Evolutionary conservation across 1,284 basidiomycete species (phyloP), one percentile per base, ranked within the genome.

Genomic region (Apiotrichum akiyoshidainum): DNA sequence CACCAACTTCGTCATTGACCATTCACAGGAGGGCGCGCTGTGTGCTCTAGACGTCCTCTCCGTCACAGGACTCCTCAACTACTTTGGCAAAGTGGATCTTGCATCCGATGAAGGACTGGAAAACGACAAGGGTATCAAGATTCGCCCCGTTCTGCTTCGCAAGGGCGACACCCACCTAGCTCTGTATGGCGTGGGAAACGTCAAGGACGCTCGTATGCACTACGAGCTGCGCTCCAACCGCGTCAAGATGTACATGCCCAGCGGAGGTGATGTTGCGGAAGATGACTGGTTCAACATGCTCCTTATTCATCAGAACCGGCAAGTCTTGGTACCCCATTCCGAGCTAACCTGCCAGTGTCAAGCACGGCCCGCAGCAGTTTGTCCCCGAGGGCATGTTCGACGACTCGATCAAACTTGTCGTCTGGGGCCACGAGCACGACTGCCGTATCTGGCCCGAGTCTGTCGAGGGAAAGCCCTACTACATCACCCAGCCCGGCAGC

Each of bases 341-440:
- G 26, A 31, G 33, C 39, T 16, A 10, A 8, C 40, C 7, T 5
- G 26, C 34, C 8, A 96, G 93, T 19, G 94, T 96, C 5, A 88
- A 90, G 61, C 94, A 94, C 73, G 92, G 92, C 1, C 90, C 91
- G 4, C 91, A 96, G 72, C 88, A 92, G 66, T 90, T 83, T 26
- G 93, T 98, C 0, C 93, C 94, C 3, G 96, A 99, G 72, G 89
- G 89, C 59, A 90, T 96, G 85, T 99, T 99, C 69, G 95, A 98
- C 72, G 92, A 99, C 71, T 90, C 87, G 67, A 83, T 98, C 58
- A 86, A 96, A 70, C 83, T 99, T 6, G 90, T 99, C 10, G 82
- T 99, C 0, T 99, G 95, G 95, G 95, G 96, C 1, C 96, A 99
- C 73, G 96, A 99, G 75, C 96, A 99, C 73, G 95, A 99, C 75